phyloP scores from a whole-genome alignment of 2,329 filamentous ascomycete genomes.

The Penicillium brasilianum region DNA sequence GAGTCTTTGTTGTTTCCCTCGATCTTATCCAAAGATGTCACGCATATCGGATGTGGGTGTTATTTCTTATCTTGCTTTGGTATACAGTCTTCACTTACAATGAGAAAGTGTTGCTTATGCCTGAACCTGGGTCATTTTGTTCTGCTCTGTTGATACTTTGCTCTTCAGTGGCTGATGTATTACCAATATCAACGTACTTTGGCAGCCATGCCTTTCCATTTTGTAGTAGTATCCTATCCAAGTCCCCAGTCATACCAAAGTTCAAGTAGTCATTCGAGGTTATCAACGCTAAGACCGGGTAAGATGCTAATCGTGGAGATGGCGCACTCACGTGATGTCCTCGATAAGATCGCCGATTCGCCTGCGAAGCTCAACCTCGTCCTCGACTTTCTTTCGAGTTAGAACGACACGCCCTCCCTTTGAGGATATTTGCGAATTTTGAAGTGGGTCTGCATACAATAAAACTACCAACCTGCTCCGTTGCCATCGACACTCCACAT shows the following conservation, averaged over 20 bases:
- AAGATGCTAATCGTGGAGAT: background rate
- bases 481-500: background rate
- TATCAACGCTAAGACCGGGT: too few relatives aligned
- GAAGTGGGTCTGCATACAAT: background rate
- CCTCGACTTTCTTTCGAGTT: slow-evolving; percentile 1
- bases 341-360: slow-evolving; percentile 3
- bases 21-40: slow-evolving; percentile 21
- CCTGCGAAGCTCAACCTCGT: background rate
- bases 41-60: slow-evolving; percentile 20
- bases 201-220: slow-evolving; percentile 3
- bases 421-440: background rate
- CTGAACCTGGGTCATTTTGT: slow-evolving; percentile 1
- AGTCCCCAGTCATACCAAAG: background rate
- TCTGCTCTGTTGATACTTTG: slow-evolving; percentile 21
- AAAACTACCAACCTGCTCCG: background rate
- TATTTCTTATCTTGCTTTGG: slow-evolving; percentile 15
- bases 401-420: background rate
- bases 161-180: slow-evolving; percentile 21
- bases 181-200: slow-evolving; percentile 15
- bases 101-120: slow-evolving; percentile 24
- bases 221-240: background rate
- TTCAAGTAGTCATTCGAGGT: background rate
- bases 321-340: background rate
- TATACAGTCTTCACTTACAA: slow-evolving; percentile 29
- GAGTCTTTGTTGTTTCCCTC: slow-evolving; percentile 23